phyloP scores from a whole-genome alignment of 805 yeast genomes.

The Pichia pseudocactophila region DNA sequence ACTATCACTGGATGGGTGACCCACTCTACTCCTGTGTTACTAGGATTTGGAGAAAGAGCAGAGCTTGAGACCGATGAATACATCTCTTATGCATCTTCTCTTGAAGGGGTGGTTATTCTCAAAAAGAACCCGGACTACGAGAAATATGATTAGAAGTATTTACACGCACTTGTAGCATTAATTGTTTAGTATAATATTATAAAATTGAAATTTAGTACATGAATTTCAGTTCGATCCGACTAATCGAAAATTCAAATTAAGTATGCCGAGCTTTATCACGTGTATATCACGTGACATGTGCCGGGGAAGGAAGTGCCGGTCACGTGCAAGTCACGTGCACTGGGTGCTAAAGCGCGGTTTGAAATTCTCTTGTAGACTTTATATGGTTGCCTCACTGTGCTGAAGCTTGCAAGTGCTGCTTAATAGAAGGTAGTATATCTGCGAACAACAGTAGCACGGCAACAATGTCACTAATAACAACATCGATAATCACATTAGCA shows the following conservation, averaged over 20 bases:
- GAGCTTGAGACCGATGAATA: conserved; percentile 94
- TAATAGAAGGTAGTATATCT: too few species aligned
- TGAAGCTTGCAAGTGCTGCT: conserved; percentile 2
- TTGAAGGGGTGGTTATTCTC: conserved; percentile 91
- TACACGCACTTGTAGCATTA: neutral
- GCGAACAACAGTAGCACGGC: neutral
- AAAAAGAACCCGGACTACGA: conserved; percentile 82
- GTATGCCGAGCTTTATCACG: too few species aligned
- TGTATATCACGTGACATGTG: too few species aligned
- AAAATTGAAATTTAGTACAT: too few species aligned
- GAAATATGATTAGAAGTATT: conserved; percentile 27
- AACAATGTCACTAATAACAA: conserved; percentile 7
- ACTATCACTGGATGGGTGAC: conserved; percentile 99
- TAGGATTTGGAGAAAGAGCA: conserved; percentile 92
- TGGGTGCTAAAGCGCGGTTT: too few species aligned
- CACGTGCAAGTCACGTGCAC: too few species aligned
- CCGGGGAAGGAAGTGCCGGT: too few species aligned
- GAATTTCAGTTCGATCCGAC: too few species aligned
- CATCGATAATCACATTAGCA: conserved; percentile 9
- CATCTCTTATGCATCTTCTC: conserved; percentile 64
- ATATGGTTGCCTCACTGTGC: too few species aligned
- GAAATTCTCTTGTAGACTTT: too few species aligned
- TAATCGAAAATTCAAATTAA: too few species aligned
- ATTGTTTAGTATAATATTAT: too few species aligned
- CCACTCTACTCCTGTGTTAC: conserved; percentile 91